Evolutionary conservation across 192 early-diverging fungal genomes (phyloP).

Genomic region (Coemansia biformis): DNA sequence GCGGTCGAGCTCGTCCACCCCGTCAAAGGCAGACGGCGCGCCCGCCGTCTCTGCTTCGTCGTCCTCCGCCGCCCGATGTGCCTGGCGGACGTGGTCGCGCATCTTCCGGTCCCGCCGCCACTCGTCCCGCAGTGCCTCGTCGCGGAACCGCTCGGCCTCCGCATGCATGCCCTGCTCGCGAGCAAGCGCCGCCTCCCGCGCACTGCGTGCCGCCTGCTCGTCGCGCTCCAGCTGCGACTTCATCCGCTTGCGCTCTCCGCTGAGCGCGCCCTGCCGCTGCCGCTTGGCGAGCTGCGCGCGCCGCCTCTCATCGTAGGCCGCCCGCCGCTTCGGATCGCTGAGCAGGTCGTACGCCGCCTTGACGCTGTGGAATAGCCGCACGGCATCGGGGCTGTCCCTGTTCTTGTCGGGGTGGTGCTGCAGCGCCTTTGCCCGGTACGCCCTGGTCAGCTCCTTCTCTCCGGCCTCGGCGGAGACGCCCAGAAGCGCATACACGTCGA

Average conservation of each 20-base stretch:
- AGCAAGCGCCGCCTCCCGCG: conserved; percentile 1
- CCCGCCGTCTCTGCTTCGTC: no score
- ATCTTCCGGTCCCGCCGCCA: conserved; percentile 19
- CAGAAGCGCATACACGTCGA: conserved; percentile 76
- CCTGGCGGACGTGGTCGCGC: conserved; percentile 25
- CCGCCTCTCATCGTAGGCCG: conserved; percentile 30
- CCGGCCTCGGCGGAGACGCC: conserved; percentile 63
- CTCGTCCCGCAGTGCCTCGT: conserved; percentile 21
- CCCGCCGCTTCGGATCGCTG: conserved; percentile 15
- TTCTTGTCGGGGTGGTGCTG: conserved; percentile 94
- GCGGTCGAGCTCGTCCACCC: conserved; percentile 31
- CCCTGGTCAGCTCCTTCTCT: conserved; percentile 75
- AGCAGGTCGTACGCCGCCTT: conserved; percentile 37
- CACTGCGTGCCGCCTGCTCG: conserved; percentile 16
- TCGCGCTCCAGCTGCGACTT: conserved; percentile 38
- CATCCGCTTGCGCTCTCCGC: conserved; percentile 37
- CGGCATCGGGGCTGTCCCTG: conserved; percentile 30
- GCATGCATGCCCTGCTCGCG: conserved; percentile 13
- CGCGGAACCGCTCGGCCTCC: conserved; percentile 33
- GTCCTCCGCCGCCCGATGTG: background rate
- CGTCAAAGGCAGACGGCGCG: background rate
- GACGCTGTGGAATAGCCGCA: conserved; percentile 25
- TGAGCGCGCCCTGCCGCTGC: conserved; percentile 26
- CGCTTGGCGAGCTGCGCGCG: conserved; percentile 33
- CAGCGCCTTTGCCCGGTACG: conserved; percentile 73